A percentile compares a stretch with the other conserved stretches of the same genome.
phyloP scores from a whole-genome alignment of 2,329 filamentous ascomycete genomes.

The Penicillium sp. region DNA sequence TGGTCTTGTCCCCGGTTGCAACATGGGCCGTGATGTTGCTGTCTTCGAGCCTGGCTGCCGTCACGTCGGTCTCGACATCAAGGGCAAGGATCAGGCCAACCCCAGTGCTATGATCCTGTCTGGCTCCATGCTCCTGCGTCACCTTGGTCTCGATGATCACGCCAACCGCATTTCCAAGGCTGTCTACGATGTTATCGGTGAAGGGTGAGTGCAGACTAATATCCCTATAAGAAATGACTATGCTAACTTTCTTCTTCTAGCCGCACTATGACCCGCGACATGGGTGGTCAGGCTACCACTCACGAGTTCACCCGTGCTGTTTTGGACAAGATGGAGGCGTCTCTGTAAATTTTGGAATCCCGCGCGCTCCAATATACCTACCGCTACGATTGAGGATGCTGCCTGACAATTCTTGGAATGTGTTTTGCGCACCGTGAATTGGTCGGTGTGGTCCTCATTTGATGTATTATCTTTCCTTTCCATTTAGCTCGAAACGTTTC shows the following conservation, averaged over 20 bases:
- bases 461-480: constrained; percentile 33
- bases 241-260: constrained; percentile 47
- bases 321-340: constrained; percentile 86
- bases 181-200: constrained; percentile 76
- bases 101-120: constrained; percentile 93
- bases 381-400: constrained; percentile 29
- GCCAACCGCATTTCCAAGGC: constrained; percentile 93
- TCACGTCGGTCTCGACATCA: constrained; percentile 98
- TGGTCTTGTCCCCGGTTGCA: constrained; percentile 96
- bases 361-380: constrained; percentile 16
- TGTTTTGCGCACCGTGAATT: constrained; percentile 15
- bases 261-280: constrained; percentile 85
- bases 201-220: constrained; percentile 66
- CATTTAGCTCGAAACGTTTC: constrained; percentile 30
- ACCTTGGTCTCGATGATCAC: constrained; percentile 95
- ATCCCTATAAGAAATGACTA: neutral
- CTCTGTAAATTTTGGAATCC: constrained; percentile 52
- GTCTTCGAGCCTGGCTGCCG: constrained; percentile 99
- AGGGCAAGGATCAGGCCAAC: constrained; percentile 99
- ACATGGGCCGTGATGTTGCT: constrained; percentile 98
- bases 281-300: constrained; percentile 87
- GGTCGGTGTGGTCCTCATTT: constrained; percentile 21
- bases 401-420: constrained; percentile 15
- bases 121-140: constrained; percentile 93
- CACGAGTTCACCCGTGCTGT: constrained; percentile 95